Evolutionary conservation across 2,329 filamentous ascomycete species (phyloP), one percentile per base, ranked within the genome.

Genomic region (Calonectria montana): DNA sequence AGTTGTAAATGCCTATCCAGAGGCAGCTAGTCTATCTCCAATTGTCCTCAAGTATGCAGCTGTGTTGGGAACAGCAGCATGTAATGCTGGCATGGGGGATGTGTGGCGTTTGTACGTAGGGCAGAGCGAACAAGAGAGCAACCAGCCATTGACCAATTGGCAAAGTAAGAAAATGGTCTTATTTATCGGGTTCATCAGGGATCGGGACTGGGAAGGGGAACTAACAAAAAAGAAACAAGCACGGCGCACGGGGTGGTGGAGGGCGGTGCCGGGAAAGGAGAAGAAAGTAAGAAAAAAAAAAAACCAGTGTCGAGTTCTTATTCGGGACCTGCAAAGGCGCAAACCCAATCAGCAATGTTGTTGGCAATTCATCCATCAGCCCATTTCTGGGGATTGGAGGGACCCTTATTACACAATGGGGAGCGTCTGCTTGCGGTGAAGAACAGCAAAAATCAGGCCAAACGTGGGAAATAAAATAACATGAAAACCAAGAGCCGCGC

Each of bases 121-220:
- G 41, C 39, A 59, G 59, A 23, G 48, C n/a, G 23, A 69, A 16
- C n/a, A 67, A 66, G 29, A 67, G 21, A 48, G 23, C n/a, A 16
- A 39, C 16, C 25, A 62, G 39, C 57, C 37, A 62, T 62, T 62
- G 39, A 45, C 76, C 77, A 79, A 79, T 77, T 64, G 47, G 55
- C 63, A 69, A 48, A 5, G 61, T 70, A 69, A 62, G 53, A 71
- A 69, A 29, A 64, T 76, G 74, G 71, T 37, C 77, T 79, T 79
- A 79, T 79, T 78, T 77, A 79, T 79, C 75, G 55, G 76, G 64
- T 74, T 74, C 66, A 70, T 73, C 72, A 73, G 71, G 70, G 73
- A 74, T 74, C 71, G 74, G 72, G 73, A 72, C 73, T 74, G 76
- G 77, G 39, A 78, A 69, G 74, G 74, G 66, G 73, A 61, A 77